Conservation (phyloP, 1,139 yeast species). For the Pneumocystis murina region DNA sequence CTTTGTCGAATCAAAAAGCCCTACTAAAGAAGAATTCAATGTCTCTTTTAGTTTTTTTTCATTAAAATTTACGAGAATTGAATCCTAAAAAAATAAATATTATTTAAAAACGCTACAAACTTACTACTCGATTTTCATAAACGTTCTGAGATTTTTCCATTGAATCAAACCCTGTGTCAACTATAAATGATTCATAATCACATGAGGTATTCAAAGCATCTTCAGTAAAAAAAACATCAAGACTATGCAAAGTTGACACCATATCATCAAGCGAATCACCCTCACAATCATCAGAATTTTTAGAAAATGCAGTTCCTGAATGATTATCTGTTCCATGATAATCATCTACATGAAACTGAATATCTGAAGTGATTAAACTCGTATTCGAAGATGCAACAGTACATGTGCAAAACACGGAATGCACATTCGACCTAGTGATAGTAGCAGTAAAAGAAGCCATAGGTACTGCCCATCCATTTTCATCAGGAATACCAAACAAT, state of each 20-base stretch:
- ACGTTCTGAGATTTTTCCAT: constrained; percentile 64
- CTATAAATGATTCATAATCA: constrained; percentile 24
- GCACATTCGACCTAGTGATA: constrained; percentile 79
- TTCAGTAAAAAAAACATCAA: constrained; percentile 81
- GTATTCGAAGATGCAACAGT: constrained; percentile 24
- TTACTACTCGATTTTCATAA: constrained; percentile 57
- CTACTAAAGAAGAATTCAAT: background rate
- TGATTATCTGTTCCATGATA: constrained; percentile 11
- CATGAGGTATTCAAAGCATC: constrained; percentile 28
- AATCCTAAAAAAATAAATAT: background rate
- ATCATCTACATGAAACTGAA: constrained; percentile 18
- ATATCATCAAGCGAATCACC: constrained; percentile 49
- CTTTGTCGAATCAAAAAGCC: background rate
- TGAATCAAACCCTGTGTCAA: constrained; percentile 33
- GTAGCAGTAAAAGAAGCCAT: constrained; percentile 87
- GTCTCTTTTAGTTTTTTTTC: background rate
- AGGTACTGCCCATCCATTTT: constrained; percentile 96
- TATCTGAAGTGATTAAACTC: constrained; percentile 15
- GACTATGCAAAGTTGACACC: constrained; percentile 92
- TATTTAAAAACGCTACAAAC: background rate
- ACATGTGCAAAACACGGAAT: constrained; percentile 86
- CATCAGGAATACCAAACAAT: constrained; percentile 87
- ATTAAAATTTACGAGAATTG: background rate
- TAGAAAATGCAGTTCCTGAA: constrained; percentile 15
- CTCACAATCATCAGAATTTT: constrained; percentile 15